Percentiles rank a stretch among this genome's conserved stretches.
Evolutionary conservation across 768 basidiomycete genomes (phyloP).

Genomic region (Termitomyces sp.): DNA sequence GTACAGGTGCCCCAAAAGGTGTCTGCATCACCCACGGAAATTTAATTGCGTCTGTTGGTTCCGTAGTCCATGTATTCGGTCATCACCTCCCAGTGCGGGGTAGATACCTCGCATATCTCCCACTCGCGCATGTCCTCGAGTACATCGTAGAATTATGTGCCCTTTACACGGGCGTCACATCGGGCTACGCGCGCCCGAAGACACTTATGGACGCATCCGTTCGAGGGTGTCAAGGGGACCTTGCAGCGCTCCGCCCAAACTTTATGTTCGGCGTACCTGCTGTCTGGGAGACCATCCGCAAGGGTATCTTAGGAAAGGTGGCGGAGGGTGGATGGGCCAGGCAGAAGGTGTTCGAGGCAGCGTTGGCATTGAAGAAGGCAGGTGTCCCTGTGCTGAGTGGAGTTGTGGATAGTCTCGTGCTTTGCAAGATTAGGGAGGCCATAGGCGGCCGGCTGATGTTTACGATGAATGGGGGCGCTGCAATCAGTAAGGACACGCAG

Average conservation of each 20-base stretch:
- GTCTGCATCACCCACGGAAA: conserved; percentile 87
- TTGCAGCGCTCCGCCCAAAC: conserved; percentile 74
- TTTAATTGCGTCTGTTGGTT: conserved; percentile 82
- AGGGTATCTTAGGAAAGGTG: conserved; percentile 86
- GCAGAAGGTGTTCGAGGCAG: conserved; percentile 77
- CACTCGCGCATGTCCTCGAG: conserved; percentile 93
- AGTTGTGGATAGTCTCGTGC: conserved; percentile 72
- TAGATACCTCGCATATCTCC: conserved; percentile 85
- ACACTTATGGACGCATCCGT: conserved; percentile 95
- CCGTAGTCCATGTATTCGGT: conserved; percentile 65
- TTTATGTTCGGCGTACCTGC: conserved; percentile 95
- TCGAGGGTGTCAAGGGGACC: conserved; percentile 81
- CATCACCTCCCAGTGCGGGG: conserved; percentile 59
- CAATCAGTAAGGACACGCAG: conserved; percentile 83
- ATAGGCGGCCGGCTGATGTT: conserved; percentile 87
- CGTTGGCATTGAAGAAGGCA: conserved; percentile 71
- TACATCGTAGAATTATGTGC: conserved; percentile 86
- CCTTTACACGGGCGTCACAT: conserved; percentile 71
- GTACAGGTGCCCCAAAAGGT: conserved; percentile 92
- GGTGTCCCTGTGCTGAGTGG: conserved; percentile 62
- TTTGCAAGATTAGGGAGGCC: conserved; percentile 72
- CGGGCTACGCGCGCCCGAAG: conserved; percentile 91
- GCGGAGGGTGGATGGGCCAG: conserved; percentile 61
- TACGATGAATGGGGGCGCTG: conserved; percentile 82
- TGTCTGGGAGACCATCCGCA: conserved; percentile 96